Evolutionary conservation across 345 rosid species (phyloP), one percentile per base, ranked within the genome.

Genomic region (Linum usitatissimum): DNA sequence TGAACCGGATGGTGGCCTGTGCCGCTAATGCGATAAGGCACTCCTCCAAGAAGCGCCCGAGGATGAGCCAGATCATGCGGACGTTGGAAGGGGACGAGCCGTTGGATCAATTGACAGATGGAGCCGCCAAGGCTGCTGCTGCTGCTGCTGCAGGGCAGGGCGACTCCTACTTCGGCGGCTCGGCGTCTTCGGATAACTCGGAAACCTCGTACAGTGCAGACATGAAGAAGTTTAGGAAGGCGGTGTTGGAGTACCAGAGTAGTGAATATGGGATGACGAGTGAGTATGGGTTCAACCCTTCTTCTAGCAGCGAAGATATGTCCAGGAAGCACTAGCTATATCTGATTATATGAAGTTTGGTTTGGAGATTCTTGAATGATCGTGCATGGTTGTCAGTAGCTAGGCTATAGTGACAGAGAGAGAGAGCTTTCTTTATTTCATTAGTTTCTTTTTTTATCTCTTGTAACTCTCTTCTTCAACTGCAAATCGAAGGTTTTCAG

Each of bases 211-310:
- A 55, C 28, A 14, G 59, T 55, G 14, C 59, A 12, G 30, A 55
- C 14, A 55, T 55, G 59, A 55, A 28, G 30, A 55, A 55, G 23
- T 28, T 55, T 20, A 55, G 59, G 14, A 55, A 55, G 59, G 13
- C 23, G 14, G 59, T 19, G 2, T 18, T 55, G 59, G 59, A 55
- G 30, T 55, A 55, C 59, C 30, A 20, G 28, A 55, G 59, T 19
- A 55, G 59, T 28, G 59, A 55, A 12, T 55, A 18, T 19, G 59
- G 57, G 18, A 18, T n/a, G 57, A 54, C 57, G 20, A 54, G 57
- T 19, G 57, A 54, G 7, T 54, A 54, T 9, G 57, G 59, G 7
- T 30, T 55, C 59, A 55, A 55, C 30, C 59, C 59, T 55, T 55
- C 59, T 18, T 55, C 59, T 5, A 55, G 59, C 21, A 19, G 59